Base-by-base conservation (phyloP, 176 grass and related monocot species). In the Areca catechu region DNA sequence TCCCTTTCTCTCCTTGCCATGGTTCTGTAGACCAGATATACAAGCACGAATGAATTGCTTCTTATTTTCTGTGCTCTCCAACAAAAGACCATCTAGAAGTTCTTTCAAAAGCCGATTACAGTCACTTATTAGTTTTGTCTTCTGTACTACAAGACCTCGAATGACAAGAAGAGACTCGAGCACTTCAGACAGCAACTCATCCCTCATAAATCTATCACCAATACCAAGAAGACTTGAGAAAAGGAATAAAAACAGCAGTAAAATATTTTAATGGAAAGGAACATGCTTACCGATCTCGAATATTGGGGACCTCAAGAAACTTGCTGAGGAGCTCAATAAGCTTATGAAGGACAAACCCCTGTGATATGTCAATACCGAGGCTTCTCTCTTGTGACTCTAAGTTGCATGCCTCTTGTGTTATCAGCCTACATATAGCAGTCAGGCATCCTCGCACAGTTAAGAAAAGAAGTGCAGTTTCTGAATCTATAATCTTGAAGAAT, bases 41-140 rank as follows among this genome's bases (percentile, higher is more conserved):
- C 91, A 95, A 73, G 91, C 91, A 70, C 80, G 83, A 67, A 95
- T 90, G 77, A 95, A 95, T 73, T 95, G 86, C 24, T 77, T 63
- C 70, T 95, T 95, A 71, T 95, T 90, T 67, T 79, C 86, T 48
- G 83, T 82, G 68, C 74, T 97, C 75, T 97, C 92, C 18, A 91
- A 22, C 34, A 97, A 83, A 61, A 97, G 82, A 70, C 80, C 80
- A 75, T 97, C 92, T 52, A 97, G 83, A 61, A 97, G 83, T 34
- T 97, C 92, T 68, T 91, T 97, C 69, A 97, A 63, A 72, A 90
- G 83, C 29, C 75, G 72, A 63, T 83, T 97, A 69, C 92, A 97
- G 67, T 97, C 92, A 64, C 79, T 88, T 76, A 97, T 97, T 63
- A 97, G 71, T 74, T 97, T 97, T 25, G 86, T 97, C 75, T 97